These are phyloP conservation scores for Cytospora leucostoma DNA, from an alignment of 2,329 filamentous ascomycete genomes.

Conservation along the genomic window DNA sequence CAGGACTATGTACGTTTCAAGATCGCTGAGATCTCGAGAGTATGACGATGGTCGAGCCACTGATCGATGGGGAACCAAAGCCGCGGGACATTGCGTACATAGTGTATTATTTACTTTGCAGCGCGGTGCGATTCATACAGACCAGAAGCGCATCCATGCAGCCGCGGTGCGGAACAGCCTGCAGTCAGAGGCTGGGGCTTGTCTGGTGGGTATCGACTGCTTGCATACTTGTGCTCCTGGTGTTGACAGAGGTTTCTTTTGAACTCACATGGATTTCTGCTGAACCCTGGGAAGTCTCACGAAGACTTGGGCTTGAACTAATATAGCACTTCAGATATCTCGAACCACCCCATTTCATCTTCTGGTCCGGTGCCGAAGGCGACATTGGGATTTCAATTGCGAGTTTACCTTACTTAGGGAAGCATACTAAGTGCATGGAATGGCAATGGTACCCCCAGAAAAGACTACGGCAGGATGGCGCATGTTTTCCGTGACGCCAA, in stretches of 20 bases:
- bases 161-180: not conserved
- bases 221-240: too few species aligned
- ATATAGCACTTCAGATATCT: too few species aligned
- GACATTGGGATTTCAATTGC: slow-evolving; percentile 12
- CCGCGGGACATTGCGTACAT: slow-evolving; percentile 1
- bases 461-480: slow-evolving; percentile 13
- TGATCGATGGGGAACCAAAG: slow-evolving; percentile 8
- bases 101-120: not conserved
- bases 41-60: slow-evolving; percentile 20
- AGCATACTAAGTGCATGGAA: slow-evolving; percentile 6
- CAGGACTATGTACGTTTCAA: slow-evolving; percentile 3
- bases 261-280: too few species aligned
- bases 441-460: slow-evolving; percentile 14
- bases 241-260: too few species aligned
- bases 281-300: too few species aligned
- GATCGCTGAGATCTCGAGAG: slow-evolving; percentile 9
- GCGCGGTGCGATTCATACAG: not conserved
- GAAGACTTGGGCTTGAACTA: too few species aligned
- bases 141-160: not conserved
- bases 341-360: not conserved
- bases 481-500: slow-evolving; percentile 13
- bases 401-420: not conserved
- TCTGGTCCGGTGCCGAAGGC: not conserved
- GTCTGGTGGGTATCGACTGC: not conserved
- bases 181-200: not conserved